Evolutionary conservation across 306 rosid genomes (phyloP), one percentile per base, ranked within the genome.

Genomic region (Leucaena leucocephala): DNA sequence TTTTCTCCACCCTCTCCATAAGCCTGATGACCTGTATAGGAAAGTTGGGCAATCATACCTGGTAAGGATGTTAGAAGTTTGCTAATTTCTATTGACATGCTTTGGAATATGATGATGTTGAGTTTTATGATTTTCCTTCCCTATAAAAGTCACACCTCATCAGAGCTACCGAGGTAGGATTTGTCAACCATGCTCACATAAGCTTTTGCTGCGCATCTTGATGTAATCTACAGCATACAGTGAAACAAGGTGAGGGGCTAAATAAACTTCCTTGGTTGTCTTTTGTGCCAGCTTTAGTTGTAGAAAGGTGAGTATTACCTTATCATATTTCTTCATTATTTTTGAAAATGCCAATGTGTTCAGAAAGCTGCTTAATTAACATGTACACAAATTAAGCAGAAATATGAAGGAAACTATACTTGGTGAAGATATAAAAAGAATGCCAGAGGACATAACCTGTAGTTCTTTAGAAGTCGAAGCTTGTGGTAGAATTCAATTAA

Each of bases 301-400:
- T 66, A 45, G 17, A 22, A 75, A 43, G 45, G 8, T 22, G 54
- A 81, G 75, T 55, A 75, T 14, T 83, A 89, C 97, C 92, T 92
- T 92, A 16, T 90, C 93, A 82, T 92, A 92, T 85, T 92, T 92
- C 89, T 91, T 91, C 85, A 91, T 92, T 79, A 90, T 90, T 90
- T 92, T 92, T 3, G 93, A 90, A 85, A 92, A 84, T 35, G 97
- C 97, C 86, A 90, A 40, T 13, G 80, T 74, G 57, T 92, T 92
- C 63, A 92, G 82, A 81, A 90, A 92, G 72, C 94, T 91, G 90
- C 64, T 52, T 64, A 80, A 73, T 73, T 17, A 67, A 22, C 27
- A 57, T 19, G 46, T 72, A 54, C 8, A 68, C 44, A 78, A 49
- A 16, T 43, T 45, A 19, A 68, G 33, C 59, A 36, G 58, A 50